Conservation (phyloP, 2,329 filamentous ascomycete species). For the Ophiostoma sp. region DNA sequence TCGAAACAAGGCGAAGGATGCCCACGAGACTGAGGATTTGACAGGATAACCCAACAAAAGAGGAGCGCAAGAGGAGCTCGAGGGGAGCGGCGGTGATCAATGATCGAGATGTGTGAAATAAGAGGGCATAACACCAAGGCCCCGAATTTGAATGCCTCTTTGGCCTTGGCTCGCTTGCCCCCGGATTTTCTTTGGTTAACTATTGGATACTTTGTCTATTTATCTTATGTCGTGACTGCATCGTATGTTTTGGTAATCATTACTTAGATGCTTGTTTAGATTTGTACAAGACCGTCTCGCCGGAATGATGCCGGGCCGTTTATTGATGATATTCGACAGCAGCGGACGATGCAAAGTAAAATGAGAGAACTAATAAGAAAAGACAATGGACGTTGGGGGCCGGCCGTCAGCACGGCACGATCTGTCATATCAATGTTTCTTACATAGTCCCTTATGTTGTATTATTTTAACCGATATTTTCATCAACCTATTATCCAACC, state of each 20-base stretch:
- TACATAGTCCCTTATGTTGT: not conserved
- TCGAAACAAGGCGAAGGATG: slow-evolving; percentile 2
- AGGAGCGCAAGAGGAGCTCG: not conserved
- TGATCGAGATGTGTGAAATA: not conserved
- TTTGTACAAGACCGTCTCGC: not conserved
- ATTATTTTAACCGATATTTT: not conserved
- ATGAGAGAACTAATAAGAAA: too few species aligned
- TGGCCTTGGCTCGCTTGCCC: not conserved
- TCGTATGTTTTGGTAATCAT: too few species aligned
- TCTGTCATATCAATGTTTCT: not conserved
- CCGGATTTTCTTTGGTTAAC: not conserved
- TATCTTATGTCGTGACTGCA: too few species aligned
- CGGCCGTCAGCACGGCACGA: not conserved
- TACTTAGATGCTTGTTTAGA: not conserved
- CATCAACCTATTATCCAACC: not conserved
- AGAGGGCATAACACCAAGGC: not conserved
- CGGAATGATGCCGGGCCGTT: not conserved
- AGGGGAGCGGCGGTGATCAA: not conserved
- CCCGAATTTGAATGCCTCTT: not conserved
- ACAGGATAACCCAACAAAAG: not conserved
- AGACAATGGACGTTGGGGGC: not conserved
- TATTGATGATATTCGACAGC: not conserved
- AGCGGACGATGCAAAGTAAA: not conserved
- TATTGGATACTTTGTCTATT: not conserved
- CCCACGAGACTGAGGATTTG: not conserved